Evolutionary conservation across 345 rosid species (phyloP).

Genomic region (Aurinia saxatilis): DNA sequence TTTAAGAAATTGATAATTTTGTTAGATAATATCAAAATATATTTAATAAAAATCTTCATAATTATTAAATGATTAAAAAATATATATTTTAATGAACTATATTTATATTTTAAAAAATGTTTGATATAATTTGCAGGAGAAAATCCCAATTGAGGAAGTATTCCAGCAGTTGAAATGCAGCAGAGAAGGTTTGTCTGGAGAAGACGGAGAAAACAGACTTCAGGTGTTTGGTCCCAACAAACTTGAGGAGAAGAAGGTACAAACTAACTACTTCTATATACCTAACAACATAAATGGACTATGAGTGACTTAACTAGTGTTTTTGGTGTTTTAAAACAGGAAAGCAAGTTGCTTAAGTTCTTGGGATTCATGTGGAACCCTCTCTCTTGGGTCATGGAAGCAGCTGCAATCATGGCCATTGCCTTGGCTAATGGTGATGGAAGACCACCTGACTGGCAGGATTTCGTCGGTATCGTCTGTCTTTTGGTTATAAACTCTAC

Average conservation of each 20-base stretch:
- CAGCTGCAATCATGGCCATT: slow-evolving; percentile 88
- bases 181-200: slow-evolving; percentile 48
- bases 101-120: no score
- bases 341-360: slow-evolving; percentile 73
- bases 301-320: background rate
- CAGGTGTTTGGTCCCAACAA: slow-evolving; percentile 91
- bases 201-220: slow-evolving; percentile 67
- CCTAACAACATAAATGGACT: background rate
- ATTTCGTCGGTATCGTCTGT: slow-evolving; percentile 51
- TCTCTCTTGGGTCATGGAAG: slow-evolving; percentile 88
- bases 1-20: no score
- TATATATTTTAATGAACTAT: no score
- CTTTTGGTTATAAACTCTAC: slow-evolving; percentile 77
- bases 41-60: no score
- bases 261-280: background rate
- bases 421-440: slow-evolving; percentile 69
- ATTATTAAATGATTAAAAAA: no score
- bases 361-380: slow-evolving; percentile 95
- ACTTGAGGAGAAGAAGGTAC: slow-evolving; percentile 76
- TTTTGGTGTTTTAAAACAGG: slow-evolving; percentile 26
- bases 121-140: slow-evolving; percentile 40
- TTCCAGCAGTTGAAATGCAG: slow-evolving; percentile 81
- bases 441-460: slow-evolving; percentile 75
- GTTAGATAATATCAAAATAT: no score
- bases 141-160: slow-evolving; percentile 81